These are phyloP conservation scores for Cadophora sp. DNA, from an alignment of 2,329 filamentous ascomycete genomes.

Conservation along the genomic window DNA sequence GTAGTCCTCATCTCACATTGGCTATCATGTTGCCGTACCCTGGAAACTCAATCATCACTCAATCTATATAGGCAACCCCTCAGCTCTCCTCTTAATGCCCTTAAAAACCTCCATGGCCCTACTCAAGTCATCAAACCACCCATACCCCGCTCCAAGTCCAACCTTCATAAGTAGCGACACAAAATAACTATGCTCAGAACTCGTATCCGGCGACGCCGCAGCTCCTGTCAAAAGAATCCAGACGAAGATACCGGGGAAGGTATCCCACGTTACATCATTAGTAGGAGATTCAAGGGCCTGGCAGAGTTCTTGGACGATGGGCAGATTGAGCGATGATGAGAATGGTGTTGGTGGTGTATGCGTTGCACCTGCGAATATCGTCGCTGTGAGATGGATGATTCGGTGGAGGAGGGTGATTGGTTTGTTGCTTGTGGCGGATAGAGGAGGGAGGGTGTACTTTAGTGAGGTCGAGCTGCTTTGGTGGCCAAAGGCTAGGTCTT, in stretches of 20 bases:
- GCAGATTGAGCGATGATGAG: constrained; percentile 12
- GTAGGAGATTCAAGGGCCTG: constrained; percentile 15
- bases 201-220: constrained; percentile 11
- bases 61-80: constrained; percentile 48
- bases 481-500: neutral
- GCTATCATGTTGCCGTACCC: too few species aligned
- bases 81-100: constrained; percentile 1
- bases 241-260: constrained; percentile 21
- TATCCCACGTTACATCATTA: constrained; percentile 22
- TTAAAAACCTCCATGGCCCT: constrained; percentile 69
- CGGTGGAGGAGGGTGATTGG: constrained; percentile 7
- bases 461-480: neutral
- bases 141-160: constrained; percentile 22
- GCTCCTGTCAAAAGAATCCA: constrained; percentile 21
- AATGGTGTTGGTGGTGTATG: constrained; percentile 14
- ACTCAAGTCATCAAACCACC: constrained; percentile 68
- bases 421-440: neutral
- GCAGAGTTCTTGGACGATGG: constrained; percentile 13
- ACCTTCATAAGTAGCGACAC: constrained; percentile 19
- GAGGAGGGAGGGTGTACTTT: neutral
- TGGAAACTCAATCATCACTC: too few species aligned
- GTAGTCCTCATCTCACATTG: too few species aligned
- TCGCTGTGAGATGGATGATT: constrained; percentile 21
- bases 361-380: constrained; percentile 15
- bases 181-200: constrained; percentile 17